Percentiles rank a stretch among this genome's conserved stretches.
These are phyloP conservation scores for Calocybe gambosa DNA, from an alignment of 1,284 basidiomycete species.

Conservation along the genomic window DNA sequence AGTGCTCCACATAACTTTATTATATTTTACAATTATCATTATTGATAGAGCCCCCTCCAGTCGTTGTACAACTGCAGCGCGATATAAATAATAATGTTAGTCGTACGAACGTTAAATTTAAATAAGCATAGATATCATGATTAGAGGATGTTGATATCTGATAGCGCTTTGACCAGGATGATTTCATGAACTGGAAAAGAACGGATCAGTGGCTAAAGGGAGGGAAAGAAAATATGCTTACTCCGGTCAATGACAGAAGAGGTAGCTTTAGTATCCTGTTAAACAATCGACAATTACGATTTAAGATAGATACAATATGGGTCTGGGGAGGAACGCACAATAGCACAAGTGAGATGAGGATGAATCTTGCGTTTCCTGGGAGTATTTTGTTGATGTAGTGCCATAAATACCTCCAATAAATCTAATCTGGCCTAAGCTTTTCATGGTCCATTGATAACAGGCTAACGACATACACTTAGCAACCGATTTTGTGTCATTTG, in stretches of 20 bases:
- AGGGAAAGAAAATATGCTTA: conserved; percentile 23
- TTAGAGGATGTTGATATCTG: conserved; percentile 29
- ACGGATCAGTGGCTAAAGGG: not conserved
- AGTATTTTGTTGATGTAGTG: conserved; percentile 43
- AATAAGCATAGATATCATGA: not conserved
- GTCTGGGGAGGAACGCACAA: conserved; percentile 33
- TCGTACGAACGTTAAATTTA: not conserved
- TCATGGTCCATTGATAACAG: not conserved
- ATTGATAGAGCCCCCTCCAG: too few species aligned
- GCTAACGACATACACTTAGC: conserved; percentile 52
- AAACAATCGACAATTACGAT: conserved; percentile 6
- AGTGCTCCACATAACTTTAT: too few species aligned
- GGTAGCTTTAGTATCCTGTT: conserved; percentile 45
- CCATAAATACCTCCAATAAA: conserved; percentile 44
- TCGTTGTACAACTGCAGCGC: too few species aligned
- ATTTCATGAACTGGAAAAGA: conserved; percentile 36
- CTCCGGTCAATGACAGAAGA: conserved; percentile 39
- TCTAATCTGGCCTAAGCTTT: conserved; percentile 25
- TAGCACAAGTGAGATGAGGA: conserved; percentile 49
- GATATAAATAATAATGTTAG: too few species aligned
- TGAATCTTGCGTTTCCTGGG: conserved; percentile 40
- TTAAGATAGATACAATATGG: not conserved
- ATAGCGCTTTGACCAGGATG: conserved; percentile 29
- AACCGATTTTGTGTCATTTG: conserved; percentile 48
- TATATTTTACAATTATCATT: too few species aligned